These are phyloP conservation scores for grape (Vitis vinifera) DNA, from an alignment of 164 flowering plant genomes.

Conservation along the genomic window ASM3070453v1 NC_081815.1:19373501-19374000, in stretches of 20 bases:
- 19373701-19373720: too few species aligned
- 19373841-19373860: slow-evolving; percentile 27
- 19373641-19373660: not conserved
- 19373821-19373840: slow-evolving; percentile 28
- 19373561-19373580: slow-evolving; percentile 19
- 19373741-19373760: too few species aligned
- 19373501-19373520: slow-evolving; percentile 19
- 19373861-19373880: slow-evolving; percentile 23
- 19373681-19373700: too few species aligned
- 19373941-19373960: not conserved
- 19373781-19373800: slow-evolving; percentile 12
- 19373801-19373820: slow-evolving; percentile 19
- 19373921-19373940: slow-evolving; percentile 14
- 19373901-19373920: slow-evolving; percentile 12
- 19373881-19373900: slow-evolving; percentile 27
- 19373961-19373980: not conserved
- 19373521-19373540: not conserved
- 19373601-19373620: too few species aligned
- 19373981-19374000: too few species aligned
- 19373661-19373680: too few species aligned
- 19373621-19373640: too few species aligned
- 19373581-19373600: slow-evolving; percentile 2
- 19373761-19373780: not conserved
- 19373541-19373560: not conserved
- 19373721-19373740: too few species aligned